Evolutionary conservation across 495 filamentous ascomycete species (phyloP).

Genomic region (Podospora appendiculata): DNA sequence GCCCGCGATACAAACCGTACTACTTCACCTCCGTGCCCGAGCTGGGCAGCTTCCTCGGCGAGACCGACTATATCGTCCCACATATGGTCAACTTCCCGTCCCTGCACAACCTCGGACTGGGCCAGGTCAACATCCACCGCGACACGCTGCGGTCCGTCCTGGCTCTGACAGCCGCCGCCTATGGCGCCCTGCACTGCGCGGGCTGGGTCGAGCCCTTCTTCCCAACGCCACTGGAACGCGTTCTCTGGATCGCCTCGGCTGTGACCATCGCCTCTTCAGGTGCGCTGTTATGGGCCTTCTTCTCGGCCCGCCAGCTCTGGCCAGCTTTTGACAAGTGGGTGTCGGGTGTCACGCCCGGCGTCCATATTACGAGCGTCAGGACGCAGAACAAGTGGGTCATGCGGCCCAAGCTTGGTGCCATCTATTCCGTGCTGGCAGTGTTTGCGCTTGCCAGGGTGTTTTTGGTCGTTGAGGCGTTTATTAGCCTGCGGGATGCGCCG

Average conservation of each 20-base stretch:
- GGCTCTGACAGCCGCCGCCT: slow-evolving; percentile 1
- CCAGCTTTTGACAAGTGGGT: slow-evolving; percentile 6
- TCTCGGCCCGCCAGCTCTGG: slow-evolving; percentile 1
- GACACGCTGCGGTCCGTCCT: slow-evolving; percentile 2
- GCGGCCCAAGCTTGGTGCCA: not conserved
- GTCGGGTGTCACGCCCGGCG: slow-evolving; percentile 3
- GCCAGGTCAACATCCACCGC: slow-evolving; percentile 7
- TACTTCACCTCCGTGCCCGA: slow-evolving; percentile 4
- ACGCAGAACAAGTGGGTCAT: not conserved
- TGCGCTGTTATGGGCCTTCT: slow-evolving; percentile 1
- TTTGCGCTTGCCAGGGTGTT: slow-evolving; percentile 8
- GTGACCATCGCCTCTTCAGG: slow-evolving; percentile 7
- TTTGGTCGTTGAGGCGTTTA: slow-evolving; percentile 11
- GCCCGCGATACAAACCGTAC: not conserved
- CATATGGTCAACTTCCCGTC: slow-evolving; percentile 4
- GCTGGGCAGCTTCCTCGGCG: slow-evolving; percentile 2
- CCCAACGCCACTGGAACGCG: not conserved
- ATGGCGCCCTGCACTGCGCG: slow-evolving; percentile 4
- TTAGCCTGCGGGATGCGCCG: slow-evolving; percentile 9
- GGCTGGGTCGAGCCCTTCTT: not conserved
- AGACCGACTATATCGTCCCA: slow-evolving; percentile 3
- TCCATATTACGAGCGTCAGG: not conserved
- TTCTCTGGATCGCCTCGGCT: slow-evolving; percentile 6
- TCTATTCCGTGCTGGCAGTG: slow-evolving; percentile 4
- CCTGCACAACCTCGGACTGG: slow-evolving; percentile 1